These are phyloP conservation scores for Grigorovia yakushimaensis DNA, from an alignment of 805 yeast genomes.

Conservation along the genomic window DNA sequence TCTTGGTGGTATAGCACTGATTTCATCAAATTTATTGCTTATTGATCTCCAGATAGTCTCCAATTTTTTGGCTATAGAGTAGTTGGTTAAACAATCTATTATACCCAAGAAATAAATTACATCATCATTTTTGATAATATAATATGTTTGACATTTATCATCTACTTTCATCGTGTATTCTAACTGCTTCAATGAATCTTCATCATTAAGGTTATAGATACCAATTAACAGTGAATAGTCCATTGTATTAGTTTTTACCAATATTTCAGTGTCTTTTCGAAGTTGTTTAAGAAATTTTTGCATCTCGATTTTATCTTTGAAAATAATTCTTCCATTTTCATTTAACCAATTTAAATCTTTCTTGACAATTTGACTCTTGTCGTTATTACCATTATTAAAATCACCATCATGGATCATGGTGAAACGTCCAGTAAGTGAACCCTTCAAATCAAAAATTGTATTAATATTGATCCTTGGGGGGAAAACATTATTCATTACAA, in stretches of 20 bases:
- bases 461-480: slow-evolving; percentile 89
- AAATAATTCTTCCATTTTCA: slow-evolving; percentile 46
- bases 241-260: slow-evolving; percentile 77
- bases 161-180: slow-evolving; percentile 15
- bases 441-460: slow-evolving; percentile 81
- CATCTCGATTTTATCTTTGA: slow-evolving; percentile 58
- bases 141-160: slow-evolving; percentile 37
- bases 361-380: slow-evolving; percentile 34
- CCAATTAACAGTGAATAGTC: slow-evolving; percentile 89
- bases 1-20: slow-evolving; percentile 81
- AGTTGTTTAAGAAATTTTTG: slow-evolving; percentile 56
- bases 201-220: slow-evolving; percentile 61
- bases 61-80: slow-evolving; percentile 58
- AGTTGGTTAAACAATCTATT: slow-evolving; percentile 85
- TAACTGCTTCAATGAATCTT: slow-evolving; percentile 14
- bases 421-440: slow-evolving; percentile 74
- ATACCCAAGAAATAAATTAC: slow-evolving; percentile 83
- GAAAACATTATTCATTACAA: slow-evolving; percentile 93
- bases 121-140: slow-evolving; percentile 54
- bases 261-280: slow-evolving; percentile 58
- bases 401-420: slow-evolving; percentile 33
- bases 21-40: slow-evolving; percentile 52
- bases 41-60: slow-evolving; percentile 81
- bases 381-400: slow-evolving; percentile 6
- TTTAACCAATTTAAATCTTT: slow-evolving; percentile 89